Conservation (phyloP, 768 basidiomycete genomes). For the Panellus pusillus region DNA sequence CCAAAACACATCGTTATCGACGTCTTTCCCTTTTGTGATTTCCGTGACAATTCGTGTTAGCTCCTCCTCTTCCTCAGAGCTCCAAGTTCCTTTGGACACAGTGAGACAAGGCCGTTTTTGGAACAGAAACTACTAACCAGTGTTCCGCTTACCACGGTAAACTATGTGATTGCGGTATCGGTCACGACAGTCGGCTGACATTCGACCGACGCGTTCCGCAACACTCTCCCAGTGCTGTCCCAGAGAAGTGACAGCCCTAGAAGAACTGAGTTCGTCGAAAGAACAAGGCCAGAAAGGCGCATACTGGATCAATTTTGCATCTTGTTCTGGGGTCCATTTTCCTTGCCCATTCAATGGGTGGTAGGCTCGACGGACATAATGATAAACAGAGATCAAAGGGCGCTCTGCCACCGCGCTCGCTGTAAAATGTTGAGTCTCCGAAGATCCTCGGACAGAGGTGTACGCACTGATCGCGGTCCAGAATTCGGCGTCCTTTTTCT, state of each 20-base stretch:
- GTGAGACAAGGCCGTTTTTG: not conserved
- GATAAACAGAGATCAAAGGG: slow-evolving; percentile 82
- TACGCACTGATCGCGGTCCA: slow-evolving; percentile 79
- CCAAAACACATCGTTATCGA: slow-evolving; percentile 85
- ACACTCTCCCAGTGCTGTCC: slow-evolving; percentile 86
- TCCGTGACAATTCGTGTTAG: slow-evolving; percentile 73
- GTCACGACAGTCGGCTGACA: slow-evolving; percentile 81
- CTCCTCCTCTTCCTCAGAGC: slow-evolving; percentile 76
- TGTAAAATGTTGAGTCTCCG: slow-evolving; percentile 29
- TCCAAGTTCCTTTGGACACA: slow-evolving; percentile 57
- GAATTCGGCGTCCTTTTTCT: slow-evolving; percentile 62
- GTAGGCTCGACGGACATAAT: slow-evolving; percentile 68
- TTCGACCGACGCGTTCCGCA: slow-evolving; percentile 66
- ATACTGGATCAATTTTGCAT: slow-evolving; percentile 61
- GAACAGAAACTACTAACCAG: slow-evolving; percentile 40
- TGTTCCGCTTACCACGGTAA: slow-evolving; percentile 60
- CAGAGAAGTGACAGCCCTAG: slow-evolving; percentile 64
- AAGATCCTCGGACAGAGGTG: not conserved
- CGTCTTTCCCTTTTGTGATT: slow-evolving; percentile 68
- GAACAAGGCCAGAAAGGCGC: slow-evolving; percentile 23
- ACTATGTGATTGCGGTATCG: slow-evolving; percentile 82
- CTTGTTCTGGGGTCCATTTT: slow-evolving; percentile 67
- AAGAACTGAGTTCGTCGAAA: not conserved
- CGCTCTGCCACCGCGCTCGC: slow-evolving; percentile 72
- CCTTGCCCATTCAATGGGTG: slow-evolving; percentile 74